Conservation (phyloP, 192 early-diverging fungal genomes). For the Chytriomyces hyalinus region DNA sequence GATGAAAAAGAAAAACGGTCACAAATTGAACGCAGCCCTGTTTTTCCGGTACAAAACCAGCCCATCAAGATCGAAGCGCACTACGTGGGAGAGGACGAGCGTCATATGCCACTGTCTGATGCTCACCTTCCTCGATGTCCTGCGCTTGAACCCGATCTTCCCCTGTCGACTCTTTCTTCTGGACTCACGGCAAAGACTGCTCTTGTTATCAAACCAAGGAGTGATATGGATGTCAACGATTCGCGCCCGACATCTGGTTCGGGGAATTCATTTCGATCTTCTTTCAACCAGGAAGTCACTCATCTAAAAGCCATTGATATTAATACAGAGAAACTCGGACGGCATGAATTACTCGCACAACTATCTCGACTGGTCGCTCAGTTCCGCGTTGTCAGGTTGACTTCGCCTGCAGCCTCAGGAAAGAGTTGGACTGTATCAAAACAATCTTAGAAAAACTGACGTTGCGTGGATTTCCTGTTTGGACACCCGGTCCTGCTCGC, state of each 20-base stretch:
- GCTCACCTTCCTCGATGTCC: too few species aligned
- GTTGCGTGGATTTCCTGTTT: too few species aligned
- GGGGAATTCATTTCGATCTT: neutral
- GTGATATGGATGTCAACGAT: neutral
- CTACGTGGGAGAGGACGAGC: too few species aligned
- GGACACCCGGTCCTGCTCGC: neutral
- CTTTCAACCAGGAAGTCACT: neutral
- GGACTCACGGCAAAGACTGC: neutral
- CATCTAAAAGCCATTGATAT: neutral
- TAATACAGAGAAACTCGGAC: neutral
- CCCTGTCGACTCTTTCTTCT: too few species aligned
- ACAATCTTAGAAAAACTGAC: neutral
- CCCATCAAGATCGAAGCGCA: too few species aligned
- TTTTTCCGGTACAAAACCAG: too few species aligned
- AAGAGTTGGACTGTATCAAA: conserved; percentile 15
- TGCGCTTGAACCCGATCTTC: too few species aligned
- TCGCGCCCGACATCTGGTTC: neutral
- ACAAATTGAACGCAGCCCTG: too few species aligned
- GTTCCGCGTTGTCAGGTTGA: neutral
- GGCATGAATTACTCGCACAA: neutral
- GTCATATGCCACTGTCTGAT: too few species aligned
- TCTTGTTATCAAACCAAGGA: neutral
- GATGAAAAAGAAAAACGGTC: too few species aligned
- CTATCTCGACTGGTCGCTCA: neutral
- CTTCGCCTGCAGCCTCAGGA: neutral